These are phyloP conservation scores for Mycothermus thermophilus DNA, from an alignment of 495 filamentous ascomycete genomes.

Conservation along the genomic window DNA sequence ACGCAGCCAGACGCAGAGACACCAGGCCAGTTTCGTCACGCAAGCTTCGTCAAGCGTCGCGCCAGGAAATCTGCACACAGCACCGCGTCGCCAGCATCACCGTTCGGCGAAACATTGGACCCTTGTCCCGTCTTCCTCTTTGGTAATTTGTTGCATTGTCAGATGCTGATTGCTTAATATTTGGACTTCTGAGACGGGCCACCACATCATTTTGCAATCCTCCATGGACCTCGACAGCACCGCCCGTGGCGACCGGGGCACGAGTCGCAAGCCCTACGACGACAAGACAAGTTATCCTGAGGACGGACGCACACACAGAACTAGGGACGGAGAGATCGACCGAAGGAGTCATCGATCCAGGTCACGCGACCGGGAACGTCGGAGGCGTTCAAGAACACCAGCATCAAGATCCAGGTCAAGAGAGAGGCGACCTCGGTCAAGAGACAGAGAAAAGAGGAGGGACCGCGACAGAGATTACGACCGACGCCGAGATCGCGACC, in stretches of 20 bases:
- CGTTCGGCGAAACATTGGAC: too few species aligned
- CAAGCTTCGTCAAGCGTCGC: too few species aligned
- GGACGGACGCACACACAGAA: slow-evolving; percentile 5
- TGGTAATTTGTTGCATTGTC: too few species aligned
- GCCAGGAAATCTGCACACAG: too few species aligned
- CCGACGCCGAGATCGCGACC: slow-evolving; percentile 3
- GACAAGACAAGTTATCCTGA: slow-evolving; percentile 1
- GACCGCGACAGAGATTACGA: slow-evolving; percentile 8
- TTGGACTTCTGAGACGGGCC: too few species aligned
- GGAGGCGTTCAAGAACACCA: slow-evolving; percentile 27
- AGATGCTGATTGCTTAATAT: too few species aligned
- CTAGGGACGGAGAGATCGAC: slow-evolving; percentile 9
- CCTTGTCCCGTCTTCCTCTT: too few species aligned
- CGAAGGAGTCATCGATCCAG: slow-evolving; percentile 11
- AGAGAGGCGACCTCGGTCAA: slow-evolving; percentile 21
- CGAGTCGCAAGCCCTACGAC: slow-evolving; percentile 11
- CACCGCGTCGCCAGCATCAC: too few species aligned
- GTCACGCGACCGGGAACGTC: slow-evolving; percentile 18
- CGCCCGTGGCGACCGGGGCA: slow-evolving; percentile 4
- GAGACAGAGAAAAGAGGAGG: slow-evolving; percentile 8
- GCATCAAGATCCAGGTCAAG: slow-evolving; percentile 15
- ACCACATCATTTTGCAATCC: too few species aligned
- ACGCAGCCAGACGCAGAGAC: too few species aligned
- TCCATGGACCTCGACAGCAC: slow-evolving; percentile 11
- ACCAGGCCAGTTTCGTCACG: too few species aligned